Evolutionary conservation across 192 early-diverging fungal species (phyloP), one percentile per base, ranked within the genome.

Genomic region (Coemansia reversa): DNA sequence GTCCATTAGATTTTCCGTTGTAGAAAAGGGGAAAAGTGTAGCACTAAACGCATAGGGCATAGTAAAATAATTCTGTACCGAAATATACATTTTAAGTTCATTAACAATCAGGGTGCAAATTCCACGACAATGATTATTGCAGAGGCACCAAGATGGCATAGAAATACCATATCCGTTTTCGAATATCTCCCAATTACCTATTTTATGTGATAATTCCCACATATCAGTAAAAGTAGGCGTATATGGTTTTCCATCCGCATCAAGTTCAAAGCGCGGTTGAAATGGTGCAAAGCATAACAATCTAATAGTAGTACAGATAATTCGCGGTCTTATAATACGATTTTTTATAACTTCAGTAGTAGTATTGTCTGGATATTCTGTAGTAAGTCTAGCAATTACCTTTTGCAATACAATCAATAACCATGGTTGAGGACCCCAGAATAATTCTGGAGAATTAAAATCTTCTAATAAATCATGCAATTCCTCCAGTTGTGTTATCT

Each of bases 51-150:
- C 42, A 51, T 75, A 69, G 7, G 72, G 72, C 8, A 30, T 27
- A 8, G 12, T 1, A 57, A 50, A 50, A 29, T 62, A 58, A 20
- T 28, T 28, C 3, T 51, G 23, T 3, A 60, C 27, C 12, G 56
- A 3, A 3, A 70, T 64, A 5, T 30, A 25, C 68, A 76, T 62
- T 3, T 59, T 19, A n/a, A 77, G 42, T 58, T 77, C 65, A 8
- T 56, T 61, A 6, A 77, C 66, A 4, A 72, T 54, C 7, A 77
- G 54, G 23, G 75, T 72, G 51, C 75, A 77, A 1, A 72, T 72
- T 1, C 69, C 75, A 14, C 58, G 58, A 25, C 75, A 77, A 33
- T 77, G 66, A 0, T 27, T 49, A 0, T 6, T 7, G 35, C 75
- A 77, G 1, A 66, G 27, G 19, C 69, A 72, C 75, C 75, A 77